Evolutionary conservation across 179 eudicot genomes (phyloP).

Genomic region (Silene vulgaris): DNA sequence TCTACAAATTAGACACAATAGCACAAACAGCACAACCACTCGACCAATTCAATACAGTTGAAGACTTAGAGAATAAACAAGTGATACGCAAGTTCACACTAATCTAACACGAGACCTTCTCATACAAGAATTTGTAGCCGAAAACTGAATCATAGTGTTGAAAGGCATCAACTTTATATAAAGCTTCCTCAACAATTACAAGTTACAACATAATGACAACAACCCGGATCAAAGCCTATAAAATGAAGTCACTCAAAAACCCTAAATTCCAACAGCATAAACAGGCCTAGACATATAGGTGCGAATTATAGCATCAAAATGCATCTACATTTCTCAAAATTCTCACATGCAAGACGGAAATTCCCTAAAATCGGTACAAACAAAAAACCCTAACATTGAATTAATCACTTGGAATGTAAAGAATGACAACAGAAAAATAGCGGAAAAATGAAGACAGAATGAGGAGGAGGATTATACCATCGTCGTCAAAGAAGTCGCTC

Average conservation of each 20-base stretch:
- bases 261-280: not conserved
- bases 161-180: too few species aligned
- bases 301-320: not conserved
- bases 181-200: too few species aligned
- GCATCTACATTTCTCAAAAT: conserved; percentile 10
- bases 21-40: not conserved
- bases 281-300: not conserved
- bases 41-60: not conserved
- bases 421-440: conserved; percentile 1
- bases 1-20: not conserved
- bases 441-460: not conserved
- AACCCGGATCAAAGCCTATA: not conserved
- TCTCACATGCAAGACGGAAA: conserved; percentile 19
- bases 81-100: too few species aligned
- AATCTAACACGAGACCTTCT: not conserved
- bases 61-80: too few species aligned
- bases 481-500: conserved; percentile 28
- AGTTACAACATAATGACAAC: too few species aligned
- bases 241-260: not conserved
- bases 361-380: too few species aligned
- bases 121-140: not conserved
- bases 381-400: too few species aligned
- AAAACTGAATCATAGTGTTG: too few species aligned
- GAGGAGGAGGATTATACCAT: conserved; percentile 20
- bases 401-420: not conserved